Conservation (phyloP, 176 grass and related monocot species). For the Guadua angustifolia region DNA sequence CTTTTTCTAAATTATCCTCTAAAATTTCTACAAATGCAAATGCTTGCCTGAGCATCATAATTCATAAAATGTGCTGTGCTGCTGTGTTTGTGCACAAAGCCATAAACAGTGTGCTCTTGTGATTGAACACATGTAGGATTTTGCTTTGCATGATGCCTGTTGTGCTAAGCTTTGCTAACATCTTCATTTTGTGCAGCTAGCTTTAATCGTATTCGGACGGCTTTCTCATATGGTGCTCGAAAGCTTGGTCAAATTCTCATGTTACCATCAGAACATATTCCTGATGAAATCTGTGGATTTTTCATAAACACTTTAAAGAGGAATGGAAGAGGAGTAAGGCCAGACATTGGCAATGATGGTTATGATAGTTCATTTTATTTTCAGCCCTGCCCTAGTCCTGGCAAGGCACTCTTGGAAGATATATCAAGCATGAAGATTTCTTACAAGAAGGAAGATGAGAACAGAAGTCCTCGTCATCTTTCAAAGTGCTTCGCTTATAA, state of each 20-base stretch:
- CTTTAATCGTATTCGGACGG: conserved; percentile 73
- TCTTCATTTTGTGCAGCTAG: conserved; percentile 61
- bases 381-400: conserved; percentile 29
- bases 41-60: not conserved
- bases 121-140: conserved; percentile 1
- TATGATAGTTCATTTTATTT: conserved; percentile 9
- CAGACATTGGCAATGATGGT: conserved; percentile 38
- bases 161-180: conserved; percentile 29
- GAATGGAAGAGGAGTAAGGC: conserved; percentile 47
- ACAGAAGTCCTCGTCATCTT: conserved; percentile 17
- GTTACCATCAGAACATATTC: conserved; percentile 50
- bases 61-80: conserved; percentile 4
- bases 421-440: conserved; percentile 48
- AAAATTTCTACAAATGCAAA: not conserved
- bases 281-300: conserved; percentile 56
- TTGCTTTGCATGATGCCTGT: conserved; percentile 10
- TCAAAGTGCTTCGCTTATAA: conserved; percentile 27
- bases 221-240: conserved; percentile 73
- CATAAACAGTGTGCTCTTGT: not conserved
- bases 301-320: conserved; percentile 70
- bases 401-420: conserved; percentile 12
- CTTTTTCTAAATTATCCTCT: conserved; percentile 25
- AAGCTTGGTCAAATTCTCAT: conserved; percentile 76
- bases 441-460: conserved; percentile 31
- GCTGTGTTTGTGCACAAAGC: conserved; percentile 2